Evolutionary conservation across 345 rosid species (phyloP).

Genomic region (Acer campestre): DNA sequence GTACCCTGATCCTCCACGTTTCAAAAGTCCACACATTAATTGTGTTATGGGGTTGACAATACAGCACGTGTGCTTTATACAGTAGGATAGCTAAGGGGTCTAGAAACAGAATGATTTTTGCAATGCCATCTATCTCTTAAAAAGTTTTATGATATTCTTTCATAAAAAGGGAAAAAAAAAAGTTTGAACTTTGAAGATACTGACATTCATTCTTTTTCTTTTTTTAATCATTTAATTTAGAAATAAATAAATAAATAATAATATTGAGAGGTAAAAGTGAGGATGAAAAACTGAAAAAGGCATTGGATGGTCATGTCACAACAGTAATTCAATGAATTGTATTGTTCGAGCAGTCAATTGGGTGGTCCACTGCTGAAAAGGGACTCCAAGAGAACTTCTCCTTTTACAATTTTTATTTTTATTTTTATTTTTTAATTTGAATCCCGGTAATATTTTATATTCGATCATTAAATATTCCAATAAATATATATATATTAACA

Average conservation of each 20-base stretch:
- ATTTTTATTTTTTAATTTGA: no score
- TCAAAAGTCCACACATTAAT: not conserved
- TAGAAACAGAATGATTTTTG: not conserved
- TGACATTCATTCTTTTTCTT: not conserved
- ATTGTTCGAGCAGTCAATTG: not conserved
- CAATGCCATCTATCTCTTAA: no score
- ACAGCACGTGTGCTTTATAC: slow-evolving; percentile 15
- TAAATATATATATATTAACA: no score
- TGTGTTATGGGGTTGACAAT: not conserved
- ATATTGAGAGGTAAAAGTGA: not conserved
- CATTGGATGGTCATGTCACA: not conserved
- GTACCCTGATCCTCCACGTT: slow-evolving; percentile 18
- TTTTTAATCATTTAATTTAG: not conserved
- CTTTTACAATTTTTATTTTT: no score
- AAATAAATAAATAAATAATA: not conserved
- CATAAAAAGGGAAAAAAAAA: no score
- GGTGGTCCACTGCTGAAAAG: not conserved
- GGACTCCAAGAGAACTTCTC: not conserved
- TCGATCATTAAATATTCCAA: no score
- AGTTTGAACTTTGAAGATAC: not conserved
- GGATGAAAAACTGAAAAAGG: not conserved
- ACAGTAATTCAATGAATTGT: not conserved
- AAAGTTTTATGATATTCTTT: no score
- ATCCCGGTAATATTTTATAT: no score
- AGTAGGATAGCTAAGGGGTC: not conserved